Conservation (phyloP, 495 filamentous ascomycete genomes). For the Xylaria sp. region DNA sequence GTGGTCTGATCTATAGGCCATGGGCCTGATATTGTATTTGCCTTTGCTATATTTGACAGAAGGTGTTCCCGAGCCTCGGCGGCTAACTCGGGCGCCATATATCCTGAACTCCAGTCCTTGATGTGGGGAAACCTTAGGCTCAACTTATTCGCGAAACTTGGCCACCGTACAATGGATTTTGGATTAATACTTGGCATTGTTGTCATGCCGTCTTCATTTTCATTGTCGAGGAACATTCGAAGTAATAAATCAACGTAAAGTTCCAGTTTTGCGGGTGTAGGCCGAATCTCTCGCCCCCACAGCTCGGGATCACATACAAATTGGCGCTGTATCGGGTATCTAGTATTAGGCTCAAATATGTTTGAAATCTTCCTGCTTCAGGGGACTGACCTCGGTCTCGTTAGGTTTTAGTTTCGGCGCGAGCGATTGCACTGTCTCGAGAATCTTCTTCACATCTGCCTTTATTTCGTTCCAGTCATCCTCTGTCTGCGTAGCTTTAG, state of each 20-base stretch:
- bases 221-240: not conserved
- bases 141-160: not conserved
- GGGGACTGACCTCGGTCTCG: not conserved
- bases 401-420: not conserved
- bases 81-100: not conserved
- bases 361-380: not conserved
- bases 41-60: no score
- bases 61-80: not conserved
- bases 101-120: not conserved
- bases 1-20: not conserved
- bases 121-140: not conserved
- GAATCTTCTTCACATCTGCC: not conserved
- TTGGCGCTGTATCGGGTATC: not conserved
- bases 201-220: no score
- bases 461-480: conserved; percentile 9
- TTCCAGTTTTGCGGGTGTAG: not conserved
- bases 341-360: not conserved
- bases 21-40: no score
- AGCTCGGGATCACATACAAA: not conserved
- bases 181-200: no score
- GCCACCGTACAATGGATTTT: not conserved
- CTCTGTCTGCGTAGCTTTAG: conserved; percentile 3
- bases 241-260: not conserved
- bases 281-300: not conserved
- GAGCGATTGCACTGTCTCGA: not conserved